A percentile compares a stretch with the other conserved stretches of the same genome.
phyloP scores from a whole-genome alignment of 441 rosid genomes.

The Corymbia citriodora region DNA sequence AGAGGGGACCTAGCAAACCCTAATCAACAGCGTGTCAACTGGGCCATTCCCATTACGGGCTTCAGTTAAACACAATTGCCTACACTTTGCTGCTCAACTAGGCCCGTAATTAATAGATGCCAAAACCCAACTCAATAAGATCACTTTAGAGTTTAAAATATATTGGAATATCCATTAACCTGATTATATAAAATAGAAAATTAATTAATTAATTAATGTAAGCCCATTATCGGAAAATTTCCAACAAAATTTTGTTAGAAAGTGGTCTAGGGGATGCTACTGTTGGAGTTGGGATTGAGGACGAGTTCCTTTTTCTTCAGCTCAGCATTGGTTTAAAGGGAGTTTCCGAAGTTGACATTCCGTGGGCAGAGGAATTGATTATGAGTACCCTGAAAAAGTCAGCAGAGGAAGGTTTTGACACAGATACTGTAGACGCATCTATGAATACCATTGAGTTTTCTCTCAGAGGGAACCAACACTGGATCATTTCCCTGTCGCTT shows the following conservation, averaged over 20 bases:
- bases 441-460: slow-evolving; percentile 95
- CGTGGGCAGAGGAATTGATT: slow-evolving; percentile 67
- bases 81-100: no score
- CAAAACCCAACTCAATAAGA: no score
- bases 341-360: slow-evolving; percentile 64
- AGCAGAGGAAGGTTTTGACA: slow-evolving; percentile 82
- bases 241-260: slow-evolving; percentile 73
- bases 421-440: slow-evolving; percentile 79
- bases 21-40: no score
- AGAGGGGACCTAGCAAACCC: no score
- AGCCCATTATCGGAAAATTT: no score
- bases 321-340: slow-evolving; percentile 89
- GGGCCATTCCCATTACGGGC: no score
- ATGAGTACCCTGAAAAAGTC: slow-evolving; percentile 57
- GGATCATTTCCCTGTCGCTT: slow-evolving; percentile 93
- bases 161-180: no score
- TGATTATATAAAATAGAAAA: no score
- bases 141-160: no score
- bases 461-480: slow-evolving; percentile 83
- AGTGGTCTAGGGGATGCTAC: slow-evolving; percentile 93
- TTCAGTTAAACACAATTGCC: no score
- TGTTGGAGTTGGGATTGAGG: slow-evolving; percentile 81
- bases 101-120: no score
- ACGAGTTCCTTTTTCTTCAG: slow-evolving; percentile 88
- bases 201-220: no score